phyloP scores from a whole-genome alignment of 2,329 filamentous ascomycete genomes.

The Nectriaceae sp. region DNA sequence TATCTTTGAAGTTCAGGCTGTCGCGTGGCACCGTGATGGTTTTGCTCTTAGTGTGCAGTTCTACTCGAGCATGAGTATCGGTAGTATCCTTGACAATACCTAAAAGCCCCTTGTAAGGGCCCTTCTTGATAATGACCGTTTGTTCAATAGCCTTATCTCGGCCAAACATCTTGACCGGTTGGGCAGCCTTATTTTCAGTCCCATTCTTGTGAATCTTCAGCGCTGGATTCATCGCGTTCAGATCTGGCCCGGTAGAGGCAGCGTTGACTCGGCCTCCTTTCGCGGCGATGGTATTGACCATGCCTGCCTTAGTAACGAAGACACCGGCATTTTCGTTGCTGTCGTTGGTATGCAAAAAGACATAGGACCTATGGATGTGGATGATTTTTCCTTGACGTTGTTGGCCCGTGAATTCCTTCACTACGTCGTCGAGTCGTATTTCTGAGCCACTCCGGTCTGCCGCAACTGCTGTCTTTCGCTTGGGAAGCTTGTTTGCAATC shows the following conservation, averaged over 20 bases:
- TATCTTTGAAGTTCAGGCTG: constrained; percentile 84
- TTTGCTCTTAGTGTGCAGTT: constrained; percentile 94
- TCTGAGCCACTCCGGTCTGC: constrained; percentile 93
- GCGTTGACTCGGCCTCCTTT: constrained; percentile 81
- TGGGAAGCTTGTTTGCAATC: constrained; percentile 84
- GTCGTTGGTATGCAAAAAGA: constrained; percentile 85
- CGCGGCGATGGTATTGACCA: constrained; percentile 88
- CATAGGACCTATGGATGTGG: constrained; percentile 89
- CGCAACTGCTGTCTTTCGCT: constrained; percentile 81
- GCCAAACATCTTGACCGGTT: constrained; percentile 75
- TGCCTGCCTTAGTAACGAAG: constrained; percentile 82
- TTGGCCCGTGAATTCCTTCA: constrained; percentile 87
- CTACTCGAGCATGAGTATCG: constrained; percentile 81
- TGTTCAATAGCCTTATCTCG: constrained; percentile 86
- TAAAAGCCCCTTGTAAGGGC: constrained; percentile 87
- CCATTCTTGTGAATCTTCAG: constrained; percentile 69
- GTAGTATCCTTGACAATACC: constrained; percentile 96
- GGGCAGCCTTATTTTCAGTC: constrained; percentile 48
- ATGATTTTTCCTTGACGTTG: constrained; percentile 85
- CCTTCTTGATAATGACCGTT: constrained; percentile 85
- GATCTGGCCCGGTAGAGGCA: constrained; percentile 67
- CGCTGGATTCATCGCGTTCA: constrained; percentile 91
- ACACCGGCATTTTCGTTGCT: constrained; percentile 86
- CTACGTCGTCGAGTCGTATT: constrained; percentile 86
- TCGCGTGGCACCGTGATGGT: constrained; percentile 82